Base-by-base conservation (phyloP, 2,329 filamentous ascomycete genomes). In the Fusarium robinianum region DNA sequence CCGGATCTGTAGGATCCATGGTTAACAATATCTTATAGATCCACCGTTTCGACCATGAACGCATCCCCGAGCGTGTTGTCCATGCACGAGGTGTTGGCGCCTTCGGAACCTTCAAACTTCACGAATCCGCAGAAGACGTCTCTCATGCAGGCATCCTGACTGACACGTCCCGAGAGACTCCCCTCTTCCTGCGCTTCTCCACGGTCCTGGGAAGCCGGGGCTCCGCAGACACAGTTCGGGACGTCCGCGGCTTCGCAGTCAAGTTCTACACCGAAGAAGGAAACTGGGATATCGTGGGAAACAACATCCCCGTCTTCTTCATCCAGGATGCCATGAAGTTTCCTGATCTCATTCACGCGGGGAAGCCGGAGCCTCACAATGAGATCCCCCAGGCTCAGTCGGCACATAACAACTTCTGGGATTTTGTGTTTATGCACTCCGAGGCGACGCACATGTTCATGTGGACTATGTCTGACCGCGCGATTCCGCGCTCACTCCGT, bases 391-490 rank as follows among this genome's bases (percentile, higher is more conserved):
- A 90, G 62, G 87, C 78, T 0, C 85, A 88, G 60, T 71, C 76
- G 0, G 85, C 84, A 0, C 85, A 88, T 63, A 86, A 88, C 66
- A 88, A 87, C 60, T 88, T 88, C 59, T 90, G 85, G 85, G 86
- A 90, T 60, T 90, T 89, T 56, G 73, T 79, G 26, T 84, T 73
- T 51, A 57, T 60, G 38, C 67, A 90, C 58, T 72, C 80, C 0
- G 86, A 92, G 63, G 79, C 85, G 0, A 88, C 85, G 0, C 86
- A 90, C 64, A 90, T 89, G 84, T 86, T 80, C 56, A 81, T 88
- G 75, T 91, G 87, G 87, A 72, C 82, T 19, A 88, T 90, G 83
- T 86, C 81, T 7, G 88, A 90, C 63, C 78, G 86, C 18, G 75
- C 76, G 0, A 89, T 89, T 42, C 87, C 87, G 2, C 79, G 85